phyloP scores from a whole-genome alignment of 1,284 basidiomycete species.

The Ustilago curta region DNA sequence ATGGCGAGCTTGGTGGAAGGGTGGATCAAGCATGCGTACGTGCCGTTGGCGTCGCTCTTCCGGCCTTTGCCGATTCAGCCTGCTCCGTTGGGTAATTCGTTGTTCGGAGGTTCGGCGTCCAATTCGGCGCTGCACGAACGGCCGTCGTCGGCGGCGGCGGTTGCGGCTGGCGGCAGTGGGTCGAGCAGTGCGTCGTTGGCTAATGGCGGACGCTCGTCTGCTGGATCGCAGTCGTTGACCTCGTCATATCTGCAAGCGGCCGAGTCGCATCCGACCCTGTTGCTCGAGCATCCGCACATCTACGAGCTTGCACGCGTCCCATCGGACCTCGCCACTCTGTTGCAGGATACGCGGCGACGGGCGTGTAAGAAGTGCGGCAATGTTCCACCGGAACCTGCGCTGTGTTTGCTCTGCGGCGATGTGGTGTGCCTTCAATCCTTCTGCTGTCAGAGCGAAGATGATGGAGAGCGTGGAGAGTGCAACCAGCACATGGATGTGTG shows the following conservation, averaged over 20 bases:
- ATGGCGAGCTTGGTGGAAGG: conserved; percentile 66
- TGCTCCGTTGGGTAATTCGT: conserved; percentile 34
- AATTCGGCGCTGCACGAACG: conserved; percentile 21
- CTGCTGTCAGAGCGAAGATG: conserved; percentile 84
- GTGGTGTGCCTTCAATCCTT: conserved; percentile 91
- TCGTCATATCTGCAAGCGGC: conserved; percentile 52
- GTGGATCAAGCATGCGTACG: conserved; percentile 69
- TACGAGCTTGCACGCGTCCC: conserved; percentile 89
- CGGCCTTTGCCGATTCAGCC: conserved; percentile 65
- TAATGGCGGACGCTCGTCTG: conserved; percentile 30
- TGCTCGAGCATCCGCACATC: conserved; percentile 80
- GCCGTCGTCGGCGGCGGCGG: conserved; percentile 27
- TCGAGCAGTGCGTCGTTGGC: conserved; percentile 37
- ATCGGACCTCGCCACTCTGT: conserved; percentile 82
- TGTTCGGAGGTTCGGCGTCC: conserved; percentile 16
- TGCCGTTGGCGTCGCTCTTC: conserved; percentile 65
- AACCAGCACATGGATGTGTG: conserved; percentile 96
- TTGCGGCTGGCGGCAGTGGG: conserved; percentile 14
- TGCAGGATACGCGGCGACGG: conserved; percentile 78
- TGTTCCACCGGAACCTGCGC: conserved; percentile 85
- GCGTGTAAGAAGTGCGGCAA: conserved; percentile 83
- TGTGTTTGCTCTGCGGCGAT: conserved; percentile 91
- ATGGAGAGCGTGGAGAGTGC: conserved; percentile 79
- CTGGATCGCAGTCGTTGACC: conserved; percentile 29
- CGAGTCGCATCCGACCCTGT: conserved; percentile 71